These are phyloP conservation scores for Albatrellus ellisii DNA, from an alignment of 768 basidiomycete genomes.

Conservation along the genomic window DNA sequence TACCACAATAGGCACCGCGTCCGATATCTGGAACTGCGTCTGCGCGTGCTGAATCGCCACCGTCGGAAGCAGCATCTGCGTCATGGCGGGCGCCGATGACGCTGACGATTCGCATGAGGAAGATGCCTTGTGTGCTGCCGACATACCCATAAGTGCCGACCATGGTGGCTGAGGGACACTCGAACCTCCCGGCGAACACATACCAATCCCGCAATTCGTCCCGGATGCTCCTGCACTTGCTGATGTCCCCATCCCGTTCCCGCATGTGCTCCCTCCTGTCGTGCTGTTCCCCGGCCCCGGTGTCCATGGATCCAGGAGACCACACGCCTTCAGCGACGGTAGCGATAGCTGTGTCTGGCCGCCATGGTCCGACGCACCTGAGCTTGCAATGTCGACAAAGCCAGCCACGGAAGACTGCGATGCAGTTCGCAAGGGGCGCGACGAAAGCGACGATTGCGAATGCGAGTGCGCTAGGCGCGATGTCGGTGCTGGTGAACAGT, in stretches of 20 bases:
- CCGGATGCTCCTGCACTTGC: no score
- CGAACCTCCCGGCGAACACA: no score
- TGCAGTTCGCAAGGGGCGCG: conserved; percentile 2
- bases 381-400: background rate
- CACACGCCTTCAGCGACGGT: conserved; percentile 65
- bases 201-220: no score
- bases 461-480: background rate
- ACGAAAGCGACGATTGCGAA: background rate
- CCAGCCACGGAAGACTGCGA: conserved; percentile 8
- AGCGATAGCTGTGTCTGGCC: conserved; percentile 35
- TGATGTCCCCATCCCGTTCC: no score
- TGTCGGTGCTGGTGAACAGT: background rate
- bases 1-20: background rate
- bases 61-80: conserved; percentile 11
- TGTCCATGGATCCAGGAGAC: conserved; percentile 39
- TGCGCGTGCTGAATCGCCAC: background rate
- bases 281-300: conserved; percentile 2
- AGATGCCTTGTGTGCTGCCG: background rate
- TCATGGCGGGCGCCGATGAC: conserved; percentile 16
- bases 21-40: no score
- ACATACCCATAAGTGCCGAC: background rate
- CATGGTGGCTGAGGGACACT: conserved; percentile 1
- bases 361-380: conserved; percentile 11
- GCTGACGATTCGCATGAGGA: background rate
- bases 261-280: no score